Evolutionary conservation across 208 protist genomes (phyloP), one percentile per base, ranked within the genome.

Genomic region (Blastocrithidia nonstop): DNA sequence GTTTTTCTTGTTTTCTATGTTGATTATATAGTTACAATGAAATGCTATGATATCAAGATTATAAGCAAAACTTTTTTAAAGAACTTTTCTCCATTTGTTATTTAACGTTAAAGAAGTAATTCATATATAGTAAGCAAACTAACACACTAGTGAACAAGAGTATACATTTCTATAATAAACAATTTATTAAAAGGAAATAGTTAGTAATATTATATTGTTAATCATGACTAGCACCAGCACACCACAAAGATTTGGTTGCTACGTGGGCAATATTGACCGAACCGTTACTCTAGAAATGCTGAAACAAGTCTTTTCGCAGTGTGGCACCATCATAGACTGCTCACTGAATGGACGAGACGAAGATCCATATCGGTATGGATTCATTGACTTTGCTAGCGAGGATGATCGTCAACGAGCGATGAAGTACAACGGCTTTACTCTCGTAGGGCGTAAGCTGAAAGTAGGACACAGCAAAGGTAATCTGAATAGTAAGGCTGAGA

Each of bases 391-490:
- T 43, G 63, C 66, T 33, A 66, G 68, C 15, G 74, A 85, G 48
- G 77, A 87, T 21, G 82, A 80, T 37, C 73, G 82, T 15, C 54
- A 61, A 7, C 59, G 71, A 13, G 82, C 82, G 13, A 60, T 91
- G 60, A 85, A 86, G 67, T 83, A 80, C 69, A 83, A 91, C 55
- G 82, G 82, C 43, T 81, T 78, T 54, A 75, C 67, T 5, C 56
- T 91, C 17, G 57, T 66, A 6, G 77, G 74, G 21, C 66, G 82
- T 21, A 79, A 82, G 47, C 63, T 91, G 40, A 78, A 77, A 52
- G 82, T 91, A n/a, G 66, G 67, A 17, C 53, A 86, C 43, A 91
- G 82, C 64, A 84, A 80, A 27, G 82, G 82, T 8, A 91, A 84
- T 47, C 72, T 90, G 23, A 71, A 71, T 27, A 66, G 71, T 20